Evolutionary conservation across 768 basidiomycete species (phyloP).

Genomic region (Russula ochroleuca): DNA sequence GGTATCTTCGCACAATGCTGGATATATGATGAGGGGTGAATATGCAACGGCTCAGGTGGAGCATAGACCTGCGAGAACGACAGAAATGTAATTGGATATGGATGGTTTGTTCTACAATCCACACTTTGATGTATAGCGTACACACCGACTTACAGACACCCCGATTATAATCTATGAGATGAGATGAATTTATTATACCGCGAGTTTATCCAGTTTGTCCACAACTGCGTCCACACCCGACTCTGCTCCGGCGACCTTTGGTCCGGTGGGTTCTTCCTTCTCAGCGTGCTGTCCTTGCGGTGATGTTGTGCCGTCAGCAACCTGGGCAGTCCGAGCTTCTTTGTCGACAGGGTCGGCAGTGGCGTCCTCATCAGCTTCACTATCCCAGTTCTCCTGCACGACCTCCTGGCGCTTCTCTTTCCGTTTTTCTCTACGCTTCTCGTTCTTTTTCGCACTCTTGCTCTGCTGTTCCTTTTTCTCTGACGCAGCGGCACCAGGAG

Average conservation of each 20-base stretch:
- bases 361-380: slow-evolving; percentile 53
- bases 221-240: slow-evolving; percentile 40
- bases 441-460: slow-evolving; percentile 67
- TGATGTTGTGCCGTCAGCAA: background rate
- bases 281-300: slow-evolving; percentile 28
- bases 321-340: background rate
- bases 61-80: background rate
- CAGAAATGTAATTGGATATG: slow-evolving; percentile 7
- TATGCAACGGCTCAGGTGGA: background rate
- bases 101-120: background rate
- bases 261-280: slow-evolving; percentile 14
- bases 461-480: slow-evolving; percentile 36
- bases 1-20: background rate
- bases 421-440: slow-evolving; percentile 75
- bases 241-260: slow-evolving; percentile 19
- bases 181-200: slow-evolving; percentile 34
- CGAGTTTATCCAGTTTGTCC: slow-evolving; percentile 53
- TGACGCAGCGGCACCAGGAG: slow-evolving; percentile 47
- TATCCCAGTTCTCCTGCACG: slow-evolving; percentile 79
- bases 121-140: slow-evolving; percentile 22
- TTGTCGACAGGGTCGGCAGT: slow-evolving; percentile 22
- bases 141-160: slow-evolving; percentile 19
- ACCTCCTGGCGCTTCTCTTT: slow-evolving; percentile 58
- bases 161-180: slow-evolving; percentile 20
- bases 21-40: background rate